Conservation (phyloP, 2,329 filamentous ascomycete genomes). For the Alternaria sp. region DNA sequence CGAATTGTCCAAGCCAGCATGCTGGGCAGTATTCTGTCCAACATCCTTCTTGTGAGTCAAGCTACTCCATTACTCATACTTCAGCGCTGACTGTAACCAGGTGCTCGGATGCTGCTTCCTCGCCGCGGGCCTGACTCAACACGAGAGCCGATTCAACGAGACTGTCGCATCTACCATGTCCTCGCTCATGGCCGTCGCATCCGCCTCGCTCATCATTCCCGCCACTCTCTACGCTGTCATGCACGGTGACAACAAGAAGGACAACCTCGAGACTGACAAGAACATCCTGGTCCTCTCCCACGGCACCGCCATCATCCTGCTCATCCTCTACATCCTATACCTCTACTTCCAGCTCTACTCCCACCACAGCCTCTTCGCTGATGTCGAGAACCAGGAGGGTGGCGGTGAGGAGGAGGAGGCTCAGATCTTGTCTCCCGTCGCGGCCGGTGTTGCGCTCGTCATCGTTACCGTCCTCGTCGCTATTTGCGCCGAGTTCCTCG, state of each 20-base stretch:
- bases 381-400: conserved; percentile 39
- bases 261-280: conserved; percentile 51
- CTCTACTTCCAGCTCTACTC: conserved; percentile 62
- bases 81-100: conserved; percentile 58
- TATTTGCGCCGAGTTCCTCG: conserved; percentile 61
- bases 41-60: conserved; percentile 74
- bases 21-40: conserved; percentile 94
- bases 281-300: conserved; percentile 59
- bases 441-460: conserved; percentile 55
- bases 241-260: conserved; percentile 44
- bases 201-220: conserved; percentile 61
- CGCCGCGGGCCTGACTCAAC: conserved; percentile 54
- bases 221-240: conserved; percentile 60
- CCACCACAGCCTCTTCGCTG: conserved; percentile 57
- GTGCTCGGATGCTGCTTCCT: conserved; percentile 62
- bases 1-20: conserved; percentile 97
- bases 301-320: conserved; percentile 61
- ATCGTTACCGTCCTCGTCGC: conserved; percentile 58
- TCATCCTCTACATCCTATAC: conserved; percentile 61
- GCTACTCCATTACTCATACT: conserved; percentile 22
- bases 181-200: conserved; percentile 63
- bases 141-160: conserved; percentile 66
- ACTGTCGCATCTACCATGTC: conserved; percentile 81
- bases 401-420: conserved; percentile 43
- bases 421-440: conserved; percentile 53